Base-by-base conservation (phyloP, 495 filamentous ascomycete genomes). In the Podospora appendiculata region DNA sequence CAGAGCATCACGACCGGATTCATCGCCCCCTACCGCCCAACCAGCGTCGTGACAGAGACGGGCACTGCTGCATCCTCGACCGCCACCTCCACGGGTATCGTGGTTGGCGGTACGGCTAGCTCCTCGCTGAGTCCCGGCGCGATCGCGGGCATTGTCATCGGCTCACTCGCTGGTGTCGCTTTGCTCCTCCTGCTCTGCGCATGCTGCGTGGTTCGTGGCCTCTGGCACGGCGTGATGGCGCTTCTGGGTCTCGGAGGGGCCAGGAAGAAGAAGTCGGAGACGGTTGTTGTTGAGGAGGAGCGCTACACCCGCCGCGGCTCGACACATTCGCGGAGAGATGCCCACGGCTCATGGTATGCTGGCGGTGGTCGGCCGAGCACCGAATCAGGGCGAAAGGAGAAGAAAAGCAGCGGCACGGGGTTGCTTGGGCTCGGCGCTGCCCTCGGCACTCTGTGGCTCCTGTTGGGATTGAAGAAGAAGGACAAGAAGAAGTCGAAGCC, bases 111-210 rank as follows among this genome's bases (percentile, higher is more conserved):
- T 49, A 51, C 55, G 50, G 45, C 74, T 62, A 36, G 75, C 52
- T 72, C 76, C 47, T 79, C 80, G 43, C 73, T 96, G 44, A 89
- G 85, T 61, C 82, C 79, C 46, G 90, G 90, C 52, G 90, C 90
- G 19, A 95, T 96, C 59, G 90, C 90, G n/a, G 90, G 90, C 41
- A 96, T 96, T 57, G 90, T 96, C 55, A 86, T 96, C 45, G 90
- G 90, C 56, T 81, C 84, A 6, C 79, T 96, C 57, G 81, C 79
- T n/a, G 90, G 86, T 59, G 75, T 90, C 18, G 64, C 84, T 45
- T 66, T 95, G 2, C 74, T 95, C 13, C 61, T 88, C 10, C 77
- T 92, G 4, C 58, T 95, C 48, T 90, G 86, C 68, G 79, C 83
- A 63, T 90, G 80, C 73, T 80, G 83, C 69, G 85, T 89, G 58